phyloP scores from a whole-genome alignment of 1,284 basidiomycete species.

The Moesziomyces globuligerus region DNA sequence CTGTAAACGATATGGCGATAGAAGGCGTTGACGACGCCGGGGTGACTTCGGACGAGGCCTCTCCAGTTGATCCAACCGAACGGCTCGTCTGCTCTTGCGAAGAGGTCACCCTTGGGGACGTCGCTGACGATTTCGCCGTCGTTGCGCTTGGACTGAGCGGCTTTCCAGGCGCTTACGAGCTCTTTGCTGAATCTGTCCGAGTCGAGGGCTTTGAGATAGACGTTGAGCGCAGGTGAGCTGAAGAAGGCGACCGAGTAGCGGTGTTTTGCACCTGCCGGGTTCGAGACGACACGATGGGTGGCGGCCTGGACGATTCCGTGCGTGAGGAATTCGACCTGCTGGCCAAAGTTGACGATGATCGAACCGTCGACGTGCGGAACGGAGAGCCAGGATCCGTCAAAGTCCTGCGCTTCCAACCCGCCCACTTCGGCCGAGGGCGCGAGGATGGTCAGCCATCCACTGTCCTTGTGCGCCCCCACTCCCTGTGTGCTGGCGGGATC shows the following conservation, averaged over 20 bases:
- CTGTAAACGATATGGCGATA: conserved; percentile 24
- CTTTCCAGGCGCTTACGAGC: conserved; percentile 30
- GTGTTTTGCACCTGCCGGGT: conserved; percentile 10
- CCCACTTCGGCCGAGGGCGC: conserved; percentile 39
- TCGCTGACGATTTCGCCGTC: conserved; percentile 29
- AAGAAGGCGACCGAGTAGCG: conserved; percentile 54
- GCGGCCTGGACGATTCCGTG: conserved; percentile 55
- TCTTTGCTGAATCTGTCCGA: conserved; percentile 24
- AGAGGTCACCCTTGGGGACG: conserved; percentile 51
- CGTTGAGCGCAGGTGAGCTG: conserved; percentile 49
- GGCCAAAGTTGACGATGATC: conserved; percentile 62
- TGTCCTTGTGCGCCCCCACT: conserved; percentile 60
- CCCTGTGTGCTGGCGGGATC: conserved; percentile 46
- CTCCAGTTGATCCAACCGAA: conserved; percentile 58
- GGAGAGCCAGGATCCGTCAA: conserved; percentile 49
- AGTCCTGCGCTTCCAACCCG: conserved; percentile 56
- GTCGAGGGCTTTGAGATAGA: conserved; percentile 31
- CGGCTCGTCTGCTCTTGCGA: conserved; percentile 29
- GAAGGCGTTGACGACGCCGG: conserved; percentile 33
- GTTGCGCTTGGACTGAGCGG: conserved; percentile 21
- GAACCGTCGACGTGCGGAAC: conserved; percentile 39
- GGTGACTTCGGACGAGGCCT: conserved; percentile 52
- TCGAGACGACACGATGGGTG: conserved; percentile 52
- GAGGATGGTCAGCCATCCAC: conserved; percentile 59
- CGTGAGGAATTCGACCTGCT: conserved; percentile 56